Base-by-base conservation (phyloP, 1,284 basidiomycete species). In the Trichosporon coremiiforme region DNA sequence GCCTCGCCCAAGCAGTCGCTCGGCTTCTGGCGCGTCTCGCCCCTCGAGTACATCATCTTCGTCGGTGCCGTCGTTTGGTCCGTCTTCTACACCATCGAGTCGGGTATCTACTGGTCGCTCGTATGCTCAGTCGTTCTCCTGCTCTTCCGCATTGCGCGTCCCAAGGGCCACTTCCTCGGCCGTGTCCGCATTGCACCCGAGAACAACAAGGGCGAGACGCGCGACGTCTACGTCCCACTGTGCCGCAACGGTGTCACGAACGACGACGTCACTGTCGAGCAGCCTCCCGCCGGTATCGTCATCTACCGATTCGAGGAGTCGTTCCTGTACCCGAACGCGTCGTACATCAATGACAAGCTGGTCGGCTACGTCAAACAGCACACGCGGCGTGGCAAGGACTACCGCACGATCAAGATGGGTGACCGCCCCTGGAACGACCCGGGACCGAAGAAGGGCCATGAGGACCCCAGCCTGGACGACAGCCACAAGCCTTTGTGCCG, bases 381-480 rank as follows among this genome's bases (percentile, higher is more conserved):
- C 75, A 94, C 91, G 74, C 87, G 89, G n/a, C 88, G 94, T 41
- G 93, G 93, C 22, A 87, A 86, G 75, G 91, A 94, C 80, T 87
- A 92, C 84, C 86, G 86, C 69, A 79, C 84, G 29, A 85, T 92
- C 74, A 75, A 78, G 67, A 82, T 88, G 63, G 86, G 87, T 74
- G 94, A 98, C 79, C 88, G 96, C 63, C 89, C 94, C 2, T 99
- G 96, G 96, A 99, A 99, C 81, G 95, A 97, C 78, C 91, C 93
- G 13, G 92, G 92, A 62, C 92, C 91, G 50, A 82, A 83, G 66
- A 85, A 85, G 35, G 74, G 75, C 47, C 84, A 84, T 1, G 85
- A 83, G 7, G 86, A 88, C 65, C 86, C 85, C 25, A 85, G 84
- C 50, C 87, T 89, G 68, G 85, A 84, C 25, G 91, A 93, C 73